phyloP scores from a whole-genome alignment of 306 rosid genomes.

The Vigna trinervia region DNA sequence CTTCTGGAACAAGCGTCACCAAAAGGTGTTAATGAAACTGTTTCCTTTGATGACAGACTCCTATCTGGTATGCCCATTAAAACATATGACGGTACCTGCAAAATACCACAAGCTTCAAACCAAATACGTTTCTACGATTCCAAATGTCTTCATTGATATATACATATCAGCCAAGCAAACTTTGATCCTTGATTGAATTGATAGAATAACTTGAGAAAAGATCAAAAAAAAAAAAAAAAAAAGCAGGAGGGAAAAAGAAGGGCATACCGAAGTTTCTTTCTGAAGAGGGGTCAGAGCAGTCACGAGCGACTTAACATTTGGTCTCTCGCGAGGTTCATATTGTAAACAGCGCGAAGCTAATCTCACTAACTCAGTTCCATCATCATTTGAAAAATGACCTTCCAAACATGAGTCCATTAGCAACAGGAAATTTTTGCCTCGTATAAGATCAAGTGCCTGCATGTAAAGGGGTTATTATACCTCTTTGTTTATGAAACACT shows the following conservation, averaged over 20 bases:
- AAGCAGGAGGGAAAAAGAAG: conserved; percentile 19
- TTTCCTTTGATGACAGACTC: conserved; percentile 62
- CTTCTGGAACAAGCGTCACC: conserved; percentile 93
- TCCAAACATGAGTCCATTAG: conserved; percentile 89
- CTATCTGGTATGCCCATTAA: conserved; percentile 80
- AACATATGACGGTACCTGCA: conserved; percentile 73
- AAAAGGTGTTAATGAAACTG: conserved; percentile 71
- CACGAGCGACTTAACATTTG: conserved; percentile 81
- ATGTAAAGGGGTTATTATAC: conserved; percentile 27
- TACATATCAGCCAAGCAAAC: conserved; percentile 44
- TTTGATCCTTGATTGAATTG: conserved; percentile 19
- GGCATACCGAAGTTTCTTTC: conserved; percentile 79
- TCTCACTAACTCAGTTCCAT: conserved; percentile 84
- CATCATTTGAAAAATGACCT: conserved; percentile 87
- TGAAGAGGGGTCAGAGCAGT: conserved; percentile 82
- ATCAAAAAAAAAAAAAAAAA: background rate
- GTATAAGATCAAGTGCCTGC: conserved; percentile 89
- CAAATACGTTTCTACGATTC: conserved; percentile 37
- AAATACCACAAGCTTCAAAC: conserved; percentile 48
- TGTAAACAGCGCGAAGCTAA: conserved; percentile 89
- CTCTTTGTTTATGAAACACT: conserved; percentile 11
- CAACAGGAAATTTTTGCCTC: conserved; percentile 70
- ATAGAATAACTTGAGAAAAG: conserved; percentile 10
- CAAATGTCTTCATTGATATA: conserved; percentile 33
- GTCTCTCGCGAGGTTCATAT: conserved; percentile 89